Evolutionary conservation across 225 moss, liverwort and hornwort species (phyloP).

Genomic region (Thuidium tamariscinum): DNA sequence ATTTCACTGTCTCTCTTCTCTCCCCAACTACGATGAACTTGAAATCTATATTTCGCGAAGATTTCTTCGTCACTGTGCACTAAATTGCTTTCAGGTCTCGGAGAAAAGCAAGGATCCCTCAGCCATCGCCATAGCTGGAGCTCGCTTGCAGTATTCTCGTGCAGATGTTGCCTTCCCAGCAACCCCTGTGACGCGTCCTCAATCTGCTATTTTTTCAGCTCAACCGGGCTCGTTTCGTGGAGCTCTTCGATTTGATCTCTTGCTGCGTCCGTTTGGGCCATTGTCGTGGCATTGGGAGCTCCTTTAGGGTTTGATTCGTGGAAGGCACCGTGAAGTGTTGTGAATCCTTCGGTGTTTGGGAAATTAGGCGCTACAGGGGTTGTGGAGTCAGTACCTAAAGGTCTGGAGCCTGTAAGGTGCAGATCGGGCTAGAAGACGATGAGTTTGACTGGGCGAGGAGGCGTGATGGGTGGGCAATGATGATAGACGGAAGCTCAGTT

Average conservation of each 20-base stretch:
- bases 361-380: background rate
- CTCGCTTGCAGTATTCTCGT: background rate
- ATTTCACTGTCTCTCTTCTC: background rate
- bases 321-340: background rate
- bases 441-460: conserved; percentile 4
- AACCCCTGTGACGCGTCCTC: background rate
- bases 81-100: background rate
- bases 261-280: background rate
- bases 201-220: background rate
- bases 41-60: background rate
- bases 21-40: background rate
- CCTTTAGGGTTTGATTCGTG: conserved; percentile 21
- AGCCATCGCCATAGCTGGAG: background rate
- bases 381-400: background rate
- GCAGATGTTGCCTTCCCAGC: background rate
- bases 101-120: background rate
- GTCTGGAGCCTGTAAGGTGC: background rate
- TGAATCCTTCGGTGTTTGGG: background rate
- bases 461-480: conserved; percentile 3
- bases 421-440: conserved; percentile 23
- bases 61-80: background rate
- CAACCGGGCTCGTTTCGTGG: background rate
- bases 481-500: conserved; percentile 10
- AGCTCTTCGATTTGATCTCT: background rate
- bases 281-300: background rate